Evolutionary conservation across 2,329 filamentous ascomycete genomes (phyloP).

Genomic region (Colletotrichum theobromicola): DNA sequence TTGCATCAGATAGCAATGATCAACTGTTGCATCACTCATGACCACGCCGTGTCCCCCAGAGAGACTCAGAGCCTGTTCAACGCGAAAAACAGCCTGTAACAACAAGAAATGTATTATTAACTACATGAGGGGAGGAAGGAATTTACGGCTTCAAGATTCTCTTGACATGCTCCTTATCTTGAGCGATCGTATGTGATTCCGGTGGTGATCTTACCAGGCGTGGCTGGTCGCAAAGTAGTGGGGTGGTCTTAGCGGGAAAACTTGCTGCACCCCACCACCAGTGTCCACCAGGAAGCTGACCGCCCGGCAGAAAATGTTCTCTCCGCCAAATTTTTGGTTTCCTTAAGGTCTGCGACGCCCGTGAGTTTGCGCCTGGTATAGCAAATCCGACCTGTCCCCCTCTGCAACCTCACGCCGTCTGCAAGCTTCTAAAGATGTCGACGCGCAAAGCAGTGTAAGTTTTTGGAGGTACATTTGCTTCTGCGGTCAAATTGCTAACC

Average conservation of each 20-base stretch:
- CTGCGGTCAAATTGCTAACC: background rate
- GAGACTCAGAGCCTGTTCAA: background rate
- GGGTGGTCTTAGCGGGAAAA: constrained; percentile 9
- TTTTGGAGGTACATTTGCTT: rapidly evolving
- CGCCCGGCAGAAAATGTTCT: constrained; percentile 44
- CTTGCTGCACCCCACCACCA: constrained; percentile 12
- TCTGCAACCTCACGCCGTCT: background rate
- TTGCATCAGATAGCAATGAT: constrained; percentile 22
- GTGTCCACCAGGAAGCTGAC: constrained; percentile 25
- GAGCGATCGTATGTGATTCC: background rate
- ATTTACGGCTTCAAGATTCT: background rate
- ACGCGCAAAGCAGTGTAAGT: constrained; percentile 61
- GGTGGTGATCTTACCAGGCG: background rate
- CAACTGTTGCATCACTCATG: constrained; percentile 15
- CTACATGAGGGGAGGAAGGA: background rate
- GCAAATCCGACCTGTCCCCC: constrained; percentile 1
- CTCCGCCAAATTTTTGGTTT: constrained; percentile 41
- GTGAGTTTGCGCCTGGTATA: background rate
- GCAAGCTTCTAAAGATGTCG: constrained; percentile 50
- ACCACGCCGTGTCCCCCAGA: background rate
- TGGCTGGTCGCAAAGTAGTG: background rate
- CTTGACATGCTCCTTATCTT: background rate
- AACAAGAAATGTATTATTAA: constrained; percentile 21
- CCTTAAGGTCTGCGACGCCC: constrained; percentile 21
- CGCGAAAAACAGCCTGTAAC: constrained; percentile 11